Conservation (phyloP, 805 yeast species). For the Pichia kluyveri region DNA sequence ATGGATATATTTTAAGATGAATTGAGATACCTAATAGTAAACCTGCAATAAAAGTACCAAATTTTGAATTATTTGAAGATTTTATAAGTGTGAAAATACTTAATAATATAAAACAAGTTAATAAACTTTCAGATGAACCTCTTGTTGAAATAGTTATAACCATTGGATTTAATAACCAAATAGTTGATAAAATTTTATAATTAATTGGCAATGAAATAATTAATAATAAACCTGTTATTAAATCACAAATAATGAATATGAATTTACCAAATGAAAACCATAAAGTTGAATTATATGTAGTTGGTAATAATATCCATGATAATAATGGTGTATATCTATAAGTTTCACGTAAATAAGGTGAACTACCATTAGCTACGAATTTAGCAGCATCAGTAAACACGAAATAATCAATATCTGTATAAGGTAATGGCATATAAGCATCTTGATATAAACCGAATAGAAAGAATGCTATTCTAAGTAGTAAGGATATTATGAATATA, state of each 20-base stretch:
- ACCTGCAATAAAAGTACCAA: constrained; percentile 26
- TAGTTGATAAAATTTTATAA: constrained; percentile 11
- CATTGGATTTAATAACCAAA: constrained; percentile 94
- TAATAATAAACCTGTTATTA: constrained; percentile 67
- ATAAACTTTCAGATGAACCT: constrained; percentile 86
- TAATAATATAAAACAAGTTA: constrained; percentile 67
- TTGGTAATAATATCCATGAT: constrained; percentile 76
- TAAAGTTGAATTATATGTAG: constrained; percentile 25
- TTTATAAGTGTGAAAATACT: constrained; percentile 40
- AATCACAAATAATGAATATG: constrained; percentile 67
- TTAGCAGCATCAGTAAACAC: constrained; percentile 91
- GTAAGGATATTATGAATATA: constrained; percentile 13
- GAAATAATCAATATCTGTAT: constrained; percentile 89
- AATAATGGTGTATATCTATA: constrained; percentile 89
- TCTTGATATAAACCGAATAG: constrained; percentile 84
- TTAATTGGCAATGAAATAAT: constrained; percentile 17
- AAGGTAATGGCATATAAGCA: constrained; percentile 63
- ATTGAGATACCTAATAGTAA: constrained; percentile 64
- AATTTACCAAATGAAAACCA: constrained; percentile 70
- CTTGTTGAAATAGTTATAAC: constrained; percentile 87
- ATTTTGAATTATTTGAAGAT: neutral
- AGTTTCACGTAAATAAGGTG: constrained; percentile 82
- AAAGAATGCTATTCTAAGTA: constrained; percentile 54
- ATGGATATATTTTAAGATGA: constrained; percentile 88
- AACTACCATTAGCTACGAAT: constrained; percentile 44